Evolutionary conservation across 116 monocot species (phyloP), one percentile per base, ranked within the genome.

Genomic region (Cymodocea nodosa): DNA sequence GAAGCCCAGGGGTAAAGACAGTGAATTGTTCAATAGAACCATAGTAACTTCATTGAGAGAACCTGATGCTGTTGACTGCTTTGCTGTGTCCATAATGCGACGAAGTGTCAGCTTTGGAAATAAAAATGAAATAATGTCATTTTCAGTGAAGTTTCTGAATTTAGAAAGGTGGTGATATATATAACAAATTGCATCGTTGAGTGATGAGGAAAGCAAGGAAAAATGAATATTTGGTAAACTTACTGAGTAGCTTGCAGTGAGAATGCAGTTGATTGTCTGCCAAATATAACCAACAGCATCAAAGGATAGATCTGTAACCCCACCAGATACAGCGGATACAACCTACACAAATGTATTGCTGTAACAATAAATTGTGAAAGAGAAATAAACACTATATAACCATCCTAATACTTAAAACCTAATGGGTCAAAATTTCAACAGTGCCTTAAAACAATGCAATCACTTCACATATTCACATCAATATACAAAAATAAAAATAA

Each of bases 241-340:
- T 69, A 92, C 91, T 18, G 91, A 92, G 54, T 92, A 92, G 20
- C 74, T 69, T 58, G 91, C 91, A 17, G 84, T 92, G 59, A 92
- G 64, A 71, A 92, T 53, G 52, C 90, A 91, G 64, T 91, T 91
- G n/a, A 81, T 22, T 37, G 63, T 76, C 66, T 90, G 90, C 90
- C 90, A 86, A 37, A 68, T 76, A 63, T 91, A 91, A 23, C 90
- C 90, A 23, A 76, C 51, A 20, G 84, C 81, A 80, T 91, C 20
- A 72, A 84, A 91, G 20, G 90, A 84, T 5, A 91, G 77, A 77
- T 91, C 90, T 13, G 90, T 91, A 20, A 78, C 67, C 23, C 90
- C 90, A 3, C 90, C 90, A 60, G 75, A 67, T 52, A 84, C 62
- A 18, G 90, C 90, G 10, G 90, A 91, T 64, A 84, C 57, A 59